These are phyloP conservation scores for Saccharomyces hybrid DNA, from an alignment of 1,139 yeast genomes.

Conservation along the genomic window DNA sequence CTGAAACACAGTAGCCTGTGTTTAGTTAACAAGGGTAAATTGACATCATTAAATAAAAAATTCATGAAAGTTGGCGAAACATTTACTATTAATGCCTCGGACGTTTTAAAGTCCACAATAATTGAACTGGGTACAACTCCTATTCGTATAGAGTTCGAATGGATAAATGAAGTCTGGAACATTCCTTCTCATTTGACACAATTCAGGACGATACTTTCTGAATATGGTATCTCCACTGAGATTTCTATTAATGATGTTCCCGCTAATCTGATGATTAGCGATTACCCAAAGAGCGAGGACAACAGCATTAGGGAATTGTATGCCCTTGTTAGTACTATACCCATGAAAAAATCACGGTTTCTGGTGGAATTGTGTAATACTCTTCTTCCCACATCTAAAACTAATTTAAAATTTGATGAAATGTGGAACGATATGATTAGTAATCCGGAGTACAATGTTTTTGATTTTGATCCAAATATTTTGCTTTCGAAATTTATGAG, in stretches of 20 bases:
- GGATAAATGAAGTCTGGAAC: constrained; percentile 13
- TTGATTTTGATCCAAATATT: not conserved
- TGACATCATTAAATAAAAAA: constrained; percentile 17
- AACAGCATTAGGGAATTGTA: not conserved
- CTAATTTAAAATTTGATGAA: not conserved
- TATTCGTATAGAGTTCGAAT: constrained; percentile 10
- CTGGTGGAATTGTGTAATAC: not conserved
- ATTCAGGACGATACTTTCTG: constrained; percentile 1
- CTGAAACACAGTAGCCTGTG: too few species aligned
- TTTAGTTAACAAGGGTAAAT: constrained; percentile 22
- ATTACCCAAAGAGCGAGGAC: not conserved
- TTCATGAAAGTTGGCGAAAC: constrained; percentile 16
- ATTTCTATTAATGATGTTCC: not conserved
- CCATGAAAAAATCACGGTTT: not conserved
- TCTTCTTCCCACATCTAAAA: not conserved
- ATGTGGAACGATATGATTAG: not conserved
- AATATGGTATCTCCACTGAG: constrained; percentile 3
- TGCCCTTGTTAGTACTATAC: not conserved
- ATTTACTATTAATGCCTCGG: constrained; percentile 5
- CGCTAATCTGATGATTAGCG: not conserved
- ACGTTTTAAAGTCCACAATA: not conserved
- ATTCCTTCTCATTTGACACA: constrained; percentile 4
- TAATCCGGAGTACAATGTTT: not conserved
- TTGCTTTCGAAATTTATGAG: not conserved
- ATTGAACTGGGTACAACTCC: constrained; percentile 25